Percentiles rank a stretch among this genome's conserved stretches.
These are phyloP conservation scores for Hypoxylon sp. DNA, from an alignment of 2,329 filamentous ascomycete species.

Conservation along the genomic window DNA sequence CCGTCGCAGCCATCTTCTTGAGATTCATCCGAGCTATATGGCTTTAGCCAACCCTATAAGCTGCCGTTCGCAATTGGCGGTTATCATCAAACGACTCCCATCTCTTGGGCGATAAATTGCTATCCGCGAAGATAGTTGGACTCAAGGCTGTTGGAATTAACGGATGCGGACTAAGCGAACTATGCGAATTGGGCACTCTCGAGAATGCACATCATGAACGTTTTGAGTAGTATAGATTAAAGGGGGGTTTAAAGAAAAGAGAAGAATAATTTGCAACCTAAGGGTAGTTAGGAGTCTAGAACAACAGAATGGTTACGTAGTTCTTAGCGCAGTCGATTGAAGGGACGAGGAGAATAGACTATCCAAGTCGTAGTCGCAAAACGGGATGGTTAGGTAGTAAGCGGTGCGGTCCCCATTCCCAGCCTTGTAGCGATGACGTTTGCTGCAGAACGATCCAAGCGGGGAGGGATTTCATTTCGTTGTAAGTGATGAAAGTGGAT, in stretches of 20 bases:
- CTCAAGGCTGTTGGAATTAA: slow-evolving; percentile 1
- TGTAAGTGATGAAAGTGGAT: slow-evolving; percentile 32
- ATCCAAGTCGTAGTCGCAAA: slow-evolving; percentile 14
- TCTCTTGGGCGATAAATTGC: slow-evolving; percentile 29
- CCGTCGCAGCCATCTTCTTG: slow-evolving; percentile 54
- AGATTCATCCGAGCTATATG: slow-evolving; percentile 38
- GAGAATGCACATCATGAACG: slow-evolving; percentile 29
- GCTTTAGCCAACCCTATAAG: slow-evolving; percentile 11
- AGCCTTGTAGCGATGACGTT: slow-evolving; percentile 47
- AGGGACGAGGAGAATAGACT: background rate
- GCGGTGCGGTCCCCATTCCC: slow-evolving; percentile 18
- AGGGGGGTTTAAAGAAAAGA: background rate
- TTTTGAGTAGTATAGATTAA: slow-evolving; percentile 5
- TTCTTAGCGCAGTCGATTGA: slow-evolving; percentile 9
- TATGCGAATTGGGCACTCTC: slow-evolving; percentile 14
- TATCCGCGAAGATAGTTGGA: slow-evolving; percentile 11
- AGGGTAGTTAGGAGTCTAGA: background rate
- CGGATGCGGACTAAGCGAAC: slow-evolving; percentile 4
- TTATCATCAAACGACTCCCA: slow-evolving; percentile 37
- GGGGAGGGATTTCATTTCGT: slow-evolving; percentile 32
- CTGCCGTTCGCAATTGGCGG: slow-evolving; percentile 36
- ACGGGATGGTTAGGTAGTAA: slow-evolving; percentile 7
- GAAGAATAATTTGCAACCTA: background rate
- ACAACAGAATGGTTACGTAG: background rate
- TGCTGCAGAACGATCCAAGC: slow-evolving; percentile 38